These are phyloP conservation scores for Biscogniauxia marginata DNA, from an alignment of 2,329 filamentous ascomycete genomes.

Conservation along the genomic window DNA sequence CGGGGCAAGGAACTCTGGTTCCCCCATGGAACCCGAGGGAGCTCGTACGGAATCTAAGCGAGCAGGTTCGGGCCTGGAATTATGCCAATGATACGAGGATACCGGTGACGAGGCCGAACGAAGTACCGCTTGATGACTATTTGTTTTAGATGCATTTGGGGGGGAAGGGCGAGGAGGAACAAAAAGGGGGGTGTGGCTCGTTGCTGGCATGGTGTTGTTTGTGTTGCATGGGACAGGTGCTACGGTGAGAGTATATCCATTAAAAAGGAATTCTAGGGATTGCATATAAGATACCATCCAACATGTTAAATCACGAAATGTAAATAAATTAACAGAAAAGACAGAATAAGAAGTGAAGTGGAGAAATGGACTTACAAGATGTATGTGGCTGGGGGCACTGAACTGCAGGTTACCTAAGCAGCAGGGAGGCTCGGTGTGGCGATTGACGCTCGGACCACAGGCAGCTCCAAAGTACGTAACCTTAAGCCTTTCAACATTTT, in stretches of 20 bases:
- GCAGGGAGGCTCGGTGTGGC: too few relatives aligned
- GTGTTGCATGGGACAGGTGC: neutral
- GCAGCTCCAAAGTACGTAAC: neutral
- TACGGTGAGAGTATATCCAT: too few relatives aligned
- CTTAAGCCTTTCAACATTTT: neutral
- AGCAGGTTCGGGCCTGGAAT: slow-evolving; percentile 27
- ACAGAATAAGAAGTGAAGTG: too few relatives aligned
- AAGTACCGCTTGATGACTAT: slow-evolving; percentile 18
- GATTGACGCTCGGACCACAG: too few relatives aligned
- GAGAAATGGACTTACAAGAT: too few relatives aligned
- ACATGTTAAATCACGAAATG: too few relatives aligned
- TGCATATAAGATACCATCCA: too few relatives aligned
- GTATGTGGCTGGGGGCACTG: too few relatives aligned
- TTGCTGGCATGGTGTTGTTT: neutral
- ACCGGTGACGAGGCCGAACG: slow-evolving; percentile 3
- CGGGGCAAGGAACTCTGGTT: slow-evolving; percentile 34
- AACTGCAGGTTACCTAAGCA: too few relatives aligned
- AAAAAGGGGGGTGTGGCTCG: neutral
- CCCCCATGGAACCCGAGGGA: slow-evolving; percentile 17
- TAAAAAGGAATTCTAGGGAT: too few relatives aligned
- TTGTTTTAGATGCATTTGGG: slow-evolving; percentile 22
- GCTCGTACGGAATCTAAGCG: slow-evolving; percentile 17
- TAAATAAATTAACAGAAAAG: too few relatives aligned
- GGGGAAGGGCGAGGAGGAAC: slow-evolving; percentile 10
- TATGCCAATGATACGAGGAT: slow-evolving; percentile 17